Evolutionary conservation across 2,329 filamentous ascomycete genomes (phyloP).

Genomic region (Neurospora crassa): DNA sequence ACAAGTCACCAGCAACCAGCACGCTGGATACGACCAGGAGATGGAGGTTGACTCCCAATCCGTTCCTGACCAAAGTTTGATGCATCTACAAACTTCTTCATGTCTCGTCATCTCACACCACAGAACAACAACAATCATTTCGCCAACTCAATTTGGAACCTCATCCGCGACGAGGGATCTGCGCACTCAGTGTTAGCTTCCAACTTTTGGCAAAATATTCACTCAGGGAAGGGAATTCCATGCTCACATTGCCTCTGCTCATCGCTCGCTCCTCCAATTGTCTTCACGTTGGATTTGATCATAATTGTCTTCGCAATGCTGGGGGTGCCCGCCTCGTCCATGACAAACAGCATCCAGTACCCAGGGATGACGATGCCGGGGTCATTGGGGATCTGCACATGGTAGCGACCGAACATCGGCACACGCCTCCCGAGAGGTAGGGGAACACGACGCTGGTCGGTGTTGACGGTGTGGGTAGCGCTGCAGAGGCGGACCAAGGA

Average conservation of each 20-base stretch:
- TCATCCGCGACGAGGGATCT: background rate
- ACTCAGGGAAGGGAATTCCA: background rate
- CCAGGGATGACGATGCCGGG: conserved; percentile 41
- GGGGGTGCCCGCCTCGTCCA: conserved; percentile 12
- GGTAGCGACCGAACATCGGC: conserved; percentile 24
- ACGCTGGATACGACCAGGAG: background rate
- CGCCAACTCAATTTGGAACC: background rate
- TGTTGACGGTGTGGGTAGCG: conserved; percentile 47
- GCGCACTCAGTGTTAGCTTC: background rate
- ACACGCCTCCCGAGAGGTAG: conserved; percentile 22
- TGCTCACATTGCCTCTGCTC: background rate
- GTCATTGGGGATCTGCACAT: conserved; percentile 34
- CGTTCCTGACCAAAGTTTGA: background rate
- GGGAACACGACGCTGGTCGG: conserved; percentile 45
- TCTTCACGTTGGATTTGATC: background rate
- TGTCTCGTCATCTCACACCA: background rate
- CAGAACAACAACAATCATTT: background rate
- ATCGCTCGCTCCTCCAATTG: background rate
- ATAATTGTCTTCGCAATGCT: background rate
- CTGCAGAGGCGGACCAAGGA: conserved; percentile 38
- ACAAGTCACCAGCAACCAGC: background rate
- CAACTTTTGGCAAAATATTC: background rate
- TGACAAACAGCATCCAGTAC: conserved; percentile 44
- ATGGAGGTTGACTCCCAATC: background rate
- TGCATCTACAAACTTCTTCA: background rate